These are phyloP conservation scores for Auxenochlorella protothecoides DNA, from an alignment of 139 green algal genomes.

Conservation along the genomic window DNA sequence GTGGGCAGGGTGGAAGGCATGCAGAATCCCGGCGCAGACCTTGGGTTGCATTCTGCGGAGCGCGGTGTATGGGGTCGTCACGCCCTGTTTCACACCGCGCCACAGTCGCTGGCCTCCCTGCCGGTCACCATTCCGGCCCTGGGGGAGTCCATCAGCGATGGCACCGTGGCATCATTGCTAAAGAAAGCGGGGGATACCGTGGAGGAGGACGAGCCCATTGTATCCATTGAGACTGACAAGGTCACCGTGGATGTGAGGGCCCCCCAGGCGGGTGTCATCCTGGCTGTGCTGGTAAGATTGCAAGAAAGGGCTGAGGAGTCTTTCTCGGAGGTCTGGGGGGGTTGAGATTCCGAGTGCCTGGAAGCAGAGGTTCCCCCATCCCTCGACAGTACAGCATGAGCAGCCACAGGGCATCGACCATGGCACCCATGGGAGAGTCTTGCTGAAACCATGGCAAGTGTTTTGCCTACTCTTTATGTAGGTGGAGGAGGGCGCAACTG, in stretches of 20 bases:
- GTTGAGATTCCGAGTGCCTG: background rate
- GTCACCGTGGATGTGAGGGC: constrained; percentile 32
- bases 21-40: too few species aligned
- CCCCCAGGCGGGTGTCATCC: constrained; percentile 21
- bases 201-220: constrained; percentile 27
- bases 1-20: too few species aligned
- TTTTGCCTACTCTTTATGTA: constrained; percentile 1
- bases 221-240: constrained; percentile 31
- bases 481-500: constrained; percentile 23
- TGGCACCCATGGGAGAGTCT: too few species aligned
- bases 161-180: constrained; percentile 16
- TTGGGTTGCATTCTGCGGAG: too few species aligned
- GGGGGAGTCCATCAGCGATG: constrained; percentile 31
- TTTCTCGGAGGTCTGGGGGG: background rate
- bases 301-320: background rate
- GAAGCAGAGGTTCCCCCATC: background rate
- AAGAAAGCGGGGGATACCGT: constrained; percentile 21
- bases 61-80: too few species aligned
- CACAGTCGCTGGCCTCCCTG: background rate
- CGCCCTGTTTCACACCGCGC: too few species aligned
- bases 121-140: constrained; percentile 22
- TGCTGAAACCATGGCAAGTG: background rate
- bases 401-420: too few species aligned
- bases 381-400: too few species aligned
- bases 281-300: constrained; percentile 26